Conservation (phyloP, 2,329 filamentous ascomycete genomes). For the Dothideomycetidae sp. region DNA sequence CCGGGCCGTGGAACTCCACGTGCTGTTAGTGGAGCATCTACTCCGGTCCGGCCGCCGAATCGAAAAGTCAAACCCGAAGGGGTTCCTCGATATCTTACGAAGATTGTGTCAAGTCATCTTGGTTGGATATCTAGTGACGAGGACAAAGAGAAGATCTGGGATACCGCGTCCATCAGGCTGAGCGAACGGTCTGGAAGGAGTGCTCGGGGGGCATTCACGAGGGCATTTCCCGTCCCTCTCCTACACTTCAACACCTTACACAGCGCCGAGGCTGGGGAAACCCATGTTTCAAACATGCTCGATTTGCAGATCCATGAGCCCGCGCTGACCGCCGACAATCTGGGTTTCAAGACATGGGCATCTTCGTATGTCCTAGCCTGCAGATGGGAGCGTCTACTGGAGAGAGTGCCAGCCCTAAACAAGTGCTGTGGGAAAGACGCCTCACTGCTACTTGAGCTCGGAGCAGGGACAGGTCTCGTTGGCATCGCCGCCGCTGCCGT, state of each 20-base stretch:
- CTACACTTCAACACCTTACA: constrained; percentile 12
- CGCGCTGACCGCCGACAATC: constrained; percentile 69
- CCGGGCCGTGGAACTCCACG: constrained; percentile 15
- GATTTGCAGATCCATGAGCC: constrained; percentile 57
- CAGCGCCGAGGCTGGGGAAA: constrained; percentile 9
- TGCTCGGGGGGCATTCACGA: constrained; percentile 50
- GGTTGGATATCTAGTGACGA: constrained; percentile 55
- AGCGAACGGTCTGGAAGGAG: constrained; percentile 72
- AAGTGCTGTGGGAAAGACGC: constrained; percentile 10
- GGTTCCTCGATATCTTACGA: constrained; percentile 52
- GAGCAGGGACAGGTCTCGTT: constrained; percentile 81
- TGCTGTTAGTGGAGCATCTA: constrained; percentile 15
- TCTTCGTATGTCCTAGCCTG: constrained; percentile 75
- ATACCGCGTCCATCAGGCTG: constrained; percentile 62
- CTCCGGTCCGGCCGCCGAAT: constrained; percentile 14
- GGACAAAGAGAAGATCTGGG: constrained; percentile 57
- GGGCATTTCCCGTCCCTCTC: constrained; percentile 34
- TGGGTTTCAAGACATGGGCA: constrained; percentile 92
- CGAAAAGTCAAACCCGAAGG: constrained; percentile 35
- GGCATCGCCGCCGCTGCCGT: constrained; percentile 70
- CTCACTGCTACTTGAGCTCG: constrained; percentile 54
- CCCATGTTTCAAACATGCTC: neutral
- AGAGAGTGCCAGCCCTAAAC: constrained; percentile 9
- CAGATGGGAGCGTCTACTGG: constrained; percentile 38
- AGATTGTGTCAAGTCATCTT: constrained; percentile 52